These are phyloP conservation scores for Nakaseomyces delphensis DNA, from an alignment of 1,139 yeast genomes.

Conservation along the genomic window DNA sequence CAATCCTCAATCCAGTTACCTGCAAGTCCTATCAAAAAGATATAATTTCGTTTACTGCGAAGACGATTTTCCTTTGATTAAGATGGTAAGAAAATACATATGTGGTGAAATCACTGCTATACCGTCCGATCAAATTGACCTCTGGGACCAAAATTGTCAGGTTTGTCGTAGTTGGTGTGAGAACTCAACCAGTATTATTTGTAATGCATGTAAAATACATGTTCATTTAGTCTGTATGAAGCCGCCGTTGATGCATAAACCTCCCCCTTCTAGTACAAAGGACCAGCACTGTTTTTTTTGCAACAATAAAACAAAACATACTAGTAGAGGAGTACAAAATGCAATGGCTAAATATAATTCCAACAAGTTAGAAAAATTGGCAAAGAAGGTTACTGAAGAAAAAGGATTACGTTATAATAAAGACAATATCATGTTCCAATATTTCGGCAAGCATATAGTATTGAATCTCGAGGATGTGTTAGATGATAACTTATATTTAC, in stretches of 20 bases:
- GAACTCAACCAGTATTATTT: conserved; percentile 62
- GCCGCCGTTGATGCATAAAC: conserved; percentile 74
- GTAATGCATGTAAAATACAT: conserved; percentile 64
- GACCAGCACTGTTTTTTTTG: background rate
- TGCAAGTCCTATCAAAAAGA: conserved; percentile 55
- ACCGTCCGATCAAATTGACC: conserved; percentile 10
- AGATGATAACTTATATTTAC: conserved; percentile 15
- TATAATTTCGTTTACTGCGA: conserved; percentile 73
- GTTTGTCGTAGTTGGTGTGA: conserved; percentile 82
- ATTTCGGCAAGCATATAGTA: conserved; percentile 24
- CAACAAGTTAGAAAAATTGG: conserved; percentile 7
- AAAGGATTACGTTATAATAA: conserved; percentile 11
- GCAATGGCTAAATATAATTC: conserved; percentile 5
- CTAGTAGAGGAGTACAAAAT: conserved; percentile 1
- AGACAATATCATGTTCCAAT: conserved; percentile 27
- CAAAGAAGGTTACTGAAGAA: conserved; percentile 10
- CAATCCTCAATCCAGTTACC: conserved; percentile 39
- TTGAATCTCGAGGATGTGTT: conserved; percentile 20
- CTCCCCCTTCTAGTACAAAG: conserved; percentile 25
- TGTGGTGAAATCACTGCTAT: conserved; percentile 8
- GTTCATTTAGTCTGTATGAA: conserved; percentile 81
- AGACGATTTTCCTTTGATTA: conserved; percentile 26
- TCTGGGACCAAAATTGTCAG: conserved; percentile 46
- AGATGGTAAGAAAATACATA: conserved; percentile 22
- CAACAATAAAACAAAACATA: background rate